These are phyloP conservation scores for Capillidium rhysosporum DNA, from an alignment of 371 early-diverging fungal genomes.

Conservation along the genomic window DNA sequence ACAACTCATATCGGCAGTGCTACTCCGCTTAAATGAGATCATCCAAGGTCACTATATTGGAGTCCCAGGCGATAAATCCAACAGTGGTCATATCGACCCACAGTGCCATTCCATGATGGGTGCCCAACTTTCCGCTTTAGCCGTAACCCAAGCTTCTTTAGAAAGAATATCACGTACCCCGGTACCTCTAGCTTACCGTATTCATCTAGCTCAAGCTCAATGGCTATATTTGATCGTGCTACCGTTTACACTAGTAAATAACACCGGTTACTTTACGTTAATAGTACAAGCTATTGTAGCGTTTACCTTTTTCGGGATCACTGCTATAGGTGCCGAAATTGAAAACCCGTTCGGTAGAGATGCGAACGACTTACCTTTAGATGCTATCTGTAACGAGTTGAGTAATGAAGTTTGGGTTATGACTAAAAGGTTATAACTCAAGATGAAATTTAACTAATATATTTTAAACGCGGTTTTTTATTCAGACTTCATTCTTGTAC, in stretches of 20 bases:
- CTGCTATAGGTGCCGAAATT: slow-evolving; percentile 38
- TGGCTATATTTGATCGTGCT: slow-evolving; percentile 35
- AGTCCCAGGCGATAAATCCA: neutral
- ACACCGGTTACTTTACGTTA: slow-evolving; percentile 16
- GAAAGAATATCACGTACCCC: slow-evolving; percentile 60
- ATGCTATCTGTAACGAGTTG: slow-evolving; percentile 5
- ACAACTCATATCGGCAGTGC: neutral
- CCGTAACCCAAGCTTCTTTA: neutral
- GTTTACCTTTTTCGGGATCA: slow-evolving; percentile 51
- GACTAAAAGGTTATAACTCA: neutral
- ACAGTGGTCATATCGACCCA: neutral
- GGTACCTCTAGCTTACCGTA: slow-evolving; percentile 51
- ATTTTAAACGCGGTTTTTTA: too few species aligned
- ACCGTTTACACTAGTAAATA: slow-evolving; percentile 31
- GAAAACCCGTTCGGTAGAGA: slow-evolving; percentile 59
- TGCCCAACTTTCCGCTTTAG: neutral
- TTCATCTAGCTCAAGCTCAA: slow-evolving; percentile 49
- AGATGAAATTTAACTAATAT: neutral
- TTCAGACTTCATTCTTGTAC: too few species aligned
- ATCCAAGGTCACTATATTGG: neutral
- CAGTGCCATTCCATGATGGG: neutral
- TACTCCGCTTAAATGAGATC: neutral
- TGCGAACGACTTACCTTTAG: slow-evolving; percentile 29
- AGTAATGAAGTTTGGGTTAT: neutral
- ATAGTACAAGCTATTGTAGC: slow-evolving; percentile 31